A percentile compares a stretch with the other conserved stretches of the same genome.
Conservation (phyloP, 352 stramenopile species). For the Pythium monospermum region DNA sequence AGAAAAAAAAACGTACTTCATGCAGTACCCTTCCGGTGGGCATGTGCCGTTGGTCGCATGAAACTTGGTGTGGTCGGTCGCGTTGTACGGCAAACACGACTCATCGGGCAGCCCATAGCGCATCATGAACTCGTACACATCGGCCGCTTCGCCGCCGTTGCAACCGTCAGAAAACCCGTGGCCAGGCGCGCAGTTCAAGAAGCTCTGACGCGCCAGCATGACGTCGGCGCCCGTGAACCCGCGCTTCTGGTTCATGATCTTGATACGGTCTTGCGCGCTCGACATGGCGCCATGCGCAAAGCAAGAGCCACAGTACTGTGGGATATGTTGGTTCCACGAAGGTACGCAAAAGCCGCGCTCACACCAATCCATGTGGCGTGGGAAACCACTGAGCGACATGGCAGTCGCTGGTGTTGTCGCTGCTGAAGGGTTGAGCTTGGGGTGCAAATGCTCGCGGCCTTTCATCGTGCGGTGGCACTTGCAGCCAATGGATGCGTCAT, state of each 20-base stretch:
- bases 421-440: conserved; percentile 23
- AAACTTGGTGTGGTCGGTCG: conserved; percentile 80
- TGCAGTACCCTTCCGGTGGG: conserved; percentile 71
- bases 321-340: conserved; percentile 85
- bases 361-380: conserved; percentile 89
- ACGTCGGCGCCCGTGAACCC: conserved; percentile 62
- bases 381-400: conserved; percentile 42
- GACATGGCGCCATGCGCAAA: conserved; percentile 75
- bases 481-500: conserved; percentile 24
- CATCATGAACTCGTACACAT: conserved; percentile 81
- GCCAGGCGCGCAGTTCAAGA: conserved; percentile 74
- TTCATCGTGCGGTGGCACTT: conserved; percentile 71
- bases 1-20: conserved; percentile 52
- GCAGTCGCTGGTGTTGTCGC: conserved; percentile 18
- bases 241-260: conserved; percentile 67
- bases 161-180: conserved; percentile 64
- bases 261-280: conserved; percentile 75
- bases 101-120: conserved; percentile 72
- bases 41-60: conserved; percentile 59
- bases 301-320: conserved; percentile 85
- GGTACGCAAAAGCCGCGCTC: conserved; percentile 69
- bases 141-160: conserved; percentile 59
- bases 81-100: conserved; percentile 77
- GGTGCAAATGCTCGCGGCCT: conserved; percentile 63
- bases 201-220: conserved; percentile 76